phyloP scores from a whole-genome alignment of 1,284 basidiomycete species.

The Ganoderma boninense region DNA sequence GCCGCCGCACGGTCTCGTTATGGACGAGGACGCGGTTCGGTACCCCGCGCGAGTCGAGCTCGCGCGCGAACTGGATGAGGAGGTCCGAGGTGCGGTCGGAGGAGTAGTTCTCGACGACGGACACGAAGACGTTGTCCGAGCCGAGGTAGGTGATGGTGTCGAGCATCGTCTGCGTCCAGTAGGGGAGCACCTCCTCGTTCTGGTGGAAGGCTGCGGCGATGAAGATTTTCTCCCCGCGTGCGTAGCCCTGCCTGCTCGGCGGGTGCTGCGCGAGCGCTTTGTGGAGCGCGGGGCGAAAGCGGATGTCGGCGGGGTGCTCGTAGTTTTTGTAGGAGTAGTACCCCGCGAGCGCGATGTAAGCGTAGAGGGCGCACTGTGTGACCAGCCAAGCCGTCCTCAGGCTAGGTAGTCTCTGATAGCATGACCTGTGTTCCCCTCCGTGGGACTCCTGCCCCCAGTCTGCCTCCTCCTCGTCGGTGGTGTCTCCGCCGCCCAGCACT shows the following conservation, averaged over 20 bases:
- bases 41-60: conserved; percentile 44
- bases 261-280: conserved; percentile 32
- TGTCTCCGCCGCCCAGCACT: conserved; percentile 21
- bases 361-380: conserved; percentile 29
- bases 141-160: conserved; percentile 54
- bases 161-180: conserved; percentile 49
- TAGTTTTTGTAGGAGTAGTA: conserved; percentile 34
- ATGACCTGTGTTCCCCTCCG: conserved; percentile 6
- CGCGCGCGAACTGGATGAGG: conserved; percentile 46
- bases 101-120: conserved; percentile 64
- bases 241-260: conserved; percentile 37
- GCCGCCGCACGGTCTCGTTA: conserved; percentile 42
- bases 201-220: conserved; percentile 52
- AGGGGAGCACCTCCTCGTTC: conserved; percentile 48
- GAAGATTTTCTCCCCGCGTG: conserved; percentile 42
- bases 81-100: conserved; percentile 51
- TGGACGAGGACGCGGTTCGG: conserved; percentile 45
- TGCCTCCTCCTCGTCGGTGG: conserved; percentile 8
- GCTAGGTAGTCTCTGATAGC: conserved; percentile 11
- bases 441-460: conserved; percentile 10
- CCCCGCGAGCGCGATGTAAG: conserved; percentile 30
- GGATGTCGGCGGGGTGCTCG: conserved; percentile 41
- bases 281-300: conserved; percentile 36
- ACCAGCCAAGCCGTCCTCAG: conserved; percentile 22
- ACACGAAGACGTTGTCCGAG: conserved; percentile 58